These are phyloP conservation scores for Hypoxylon sp. DNA, from an alignment of 2,329 filamentous ascomycete genomes.

Conservation along the genomic window DNA sequence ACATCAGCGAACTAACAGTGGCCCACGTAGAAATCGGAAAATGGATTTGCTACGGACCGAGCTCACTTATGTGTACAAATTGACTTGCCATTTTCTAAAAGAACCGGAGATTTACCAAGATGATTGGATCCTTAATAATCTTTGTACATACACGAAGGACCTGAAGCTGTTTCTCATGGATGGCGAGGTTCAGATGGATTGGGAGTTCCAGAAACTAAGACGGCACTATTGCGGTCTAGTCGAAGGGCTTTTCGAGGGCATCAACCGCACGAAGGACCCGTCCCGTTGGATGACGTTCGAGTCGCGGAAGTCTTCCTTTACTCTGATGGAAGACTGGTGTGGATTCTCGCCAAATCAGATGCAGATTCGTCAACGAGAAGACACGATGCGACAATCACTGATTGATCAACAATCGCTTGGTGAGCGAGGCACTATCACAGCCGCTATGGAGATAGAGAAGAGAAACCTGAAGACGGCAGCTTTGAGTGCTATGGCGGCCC, in stretches of 20 bases:
- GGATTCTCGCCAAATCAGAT: slow-evolving; percentile 93
- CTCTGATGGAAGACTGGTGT: slow-evolving; percentile 99
- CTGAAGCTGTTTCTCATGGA: slow-evolving; percentile 96
- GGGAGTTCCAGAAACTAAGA: slow-evolving; percentile 91
- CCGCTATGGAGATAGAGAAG: slow-evolving; percentile 97
- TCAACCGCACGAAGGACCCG: slow-evolving; percentile 86
- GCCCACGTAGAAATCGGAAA: slow-evolving; percentile 82
- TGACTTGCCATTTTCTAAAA: slow-evolving; percentile 90
- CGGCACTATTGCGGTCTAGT: slow-evolving; percentile 95
- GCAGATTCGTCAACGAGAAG: slow-evolving; percentile 84
- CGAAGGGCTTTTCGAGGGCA: slow-evolving; percentile 92
- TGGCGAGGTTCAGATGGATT: slow-evolving; percentile 92
- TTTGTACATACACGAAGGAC: slow-evolving; percentile 91
- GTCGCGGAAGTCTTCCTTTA: slow-evolving; percentile 92
- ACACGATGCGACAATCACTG: slow-evolving; percentile 87
- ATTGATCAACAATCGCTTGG: slow-evolving; percentile 82
- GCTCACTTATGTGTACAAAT: slow-evolving; percentile 94
- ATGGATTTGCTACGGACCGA: slow-evolving; percentile 92
- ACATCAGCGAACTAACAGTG: slow-evolving; percentile 88
- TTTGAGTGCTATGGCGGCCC: slow-evolving; percentile 92
- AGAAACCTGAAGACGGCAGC: slow-evolving; percentile 90
- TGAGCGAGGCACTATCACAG: slow-evolving; percentile 83
- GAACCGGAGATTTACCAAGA: slow-evolving; percentile 83
- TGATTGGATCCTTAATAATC: slow-evolving; percentile 90
- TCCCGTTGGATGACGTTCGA: slow-evolving; percentile 98